Evolutionary conservation across 129 eudicot genomes (phyloP), one percentile per base, ranked within the genome.

Genomic region (Dittrichia graveolens): DNA sequence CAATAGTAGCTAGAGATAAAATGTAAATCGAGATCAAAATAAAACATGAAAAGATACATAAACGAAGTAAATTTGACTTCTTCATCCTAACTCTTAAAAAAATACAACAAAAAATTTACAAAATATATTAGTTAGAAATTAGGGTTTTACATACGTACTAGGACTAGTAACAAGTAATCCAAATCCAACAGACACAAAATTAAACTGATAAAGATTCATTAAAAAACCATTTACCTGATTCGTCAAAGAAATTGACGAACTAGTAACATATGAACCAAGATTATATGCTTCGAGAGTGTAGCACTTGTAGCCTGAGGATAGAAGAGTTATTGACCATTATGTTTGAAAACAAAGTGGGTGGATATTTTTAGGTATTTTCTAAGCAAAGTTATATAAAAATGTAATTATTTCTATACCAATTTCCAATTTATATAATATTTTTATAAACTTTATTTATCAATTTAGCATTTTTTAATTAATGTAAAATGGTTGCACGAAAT

Each of bases 201-300:
- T n/a, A 46, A 12, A 47, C 24, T 11, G 19, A 50, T 67, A 34
- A 12, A 47, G 47, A 68, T 68, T 31, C 37, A 37, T 13, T 5
- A 34, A 68, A 47, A 67, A 48, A 8, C n/a, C 2, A 35, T 50
- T 70, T 93, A 60, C 65, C 65, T 37, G 65, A 12, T 35, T 37
- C 11, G 38, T 1, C 19, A 60, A 60, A 60, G 44, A 35, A 11
- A 37, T 5, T 24, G 31, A 24, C 31, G 31, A 24, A 24, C 31
- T 2, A n/a, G n/a, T 42, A 59, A 59, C 44, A 35, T 5, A 60
- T 60, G 44, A 60, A 57, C 63, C 7, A 9, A 34, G 24, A 11
- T 15, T 4, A 9, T 18, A 53, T 5, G 3, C 3, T 15, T 82
- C 42, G 94, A 89, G 31, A 24, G 31, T 24, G 31, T 0, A 24